Evolutionary conservation across 345 rosid genomes (phyloP).

Genomic region (Eucalyptus sp.): DNA sequence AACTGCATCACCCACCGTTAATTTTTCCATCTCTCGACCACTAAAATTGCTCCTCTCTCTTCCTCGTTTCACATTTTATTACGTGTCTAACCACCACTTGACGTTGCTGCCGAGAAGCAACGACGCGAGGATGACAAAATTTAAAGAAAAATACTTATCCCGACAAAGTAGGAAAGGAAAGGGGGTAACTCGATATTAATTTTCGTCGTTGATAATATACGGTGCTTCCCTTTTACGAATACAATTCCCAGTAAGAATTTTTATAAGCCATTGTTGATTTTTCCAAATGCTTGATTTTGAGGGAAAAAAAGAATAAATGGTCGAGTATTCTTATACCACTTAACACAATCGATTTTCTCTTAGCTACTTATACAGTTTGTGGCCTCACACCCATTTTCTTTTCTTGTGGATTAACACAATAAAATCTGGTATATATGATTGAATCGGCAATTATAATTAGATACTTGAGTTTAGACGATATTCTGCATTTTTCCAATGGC

Average conservation of each 20-base stretch:
- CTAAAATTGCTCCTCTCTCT: background rate
- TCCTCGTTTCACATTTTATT: background rate
- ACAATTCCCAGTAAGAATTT: background rate
- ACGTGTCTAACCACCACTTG: background rate
- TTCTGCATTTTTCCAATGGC: background rate
- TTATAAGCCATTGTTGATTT: background rate
- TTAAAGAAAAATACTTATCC: background rate
- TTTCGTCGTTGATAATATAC: background rate
- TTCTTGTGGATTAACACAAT: accelerated
- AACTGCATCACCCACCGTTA: background rate
- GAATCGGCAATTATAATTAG: background rate
- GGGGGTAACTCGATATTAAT: background rate
- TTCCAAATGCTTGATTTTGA: background rate
- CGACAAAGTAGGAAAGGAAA: background rate
- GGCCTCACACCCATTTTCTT: background rate
- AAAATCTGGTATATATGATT: background rate
- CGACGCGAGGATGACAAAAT: background rate
- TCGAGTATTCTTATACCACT: background rate
- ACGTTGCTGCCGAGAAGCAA: background rate
- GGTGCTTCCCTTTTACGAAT: background rate
- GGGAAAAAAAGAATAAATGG: background rate
- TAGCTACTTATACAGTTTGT: background rate
- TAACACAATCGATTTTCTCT: background rate
- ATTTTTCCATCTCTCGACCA: background rate
- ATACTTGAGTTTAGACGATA: background rate